Percentiles rank a stretch among this genome's conserved stretches.
These are phyloP conservation scores for Fusarium chaquense DNA, from an alignment of 2,329 filamentous ascomycete species.

Conservation along the genomic window DNA sequence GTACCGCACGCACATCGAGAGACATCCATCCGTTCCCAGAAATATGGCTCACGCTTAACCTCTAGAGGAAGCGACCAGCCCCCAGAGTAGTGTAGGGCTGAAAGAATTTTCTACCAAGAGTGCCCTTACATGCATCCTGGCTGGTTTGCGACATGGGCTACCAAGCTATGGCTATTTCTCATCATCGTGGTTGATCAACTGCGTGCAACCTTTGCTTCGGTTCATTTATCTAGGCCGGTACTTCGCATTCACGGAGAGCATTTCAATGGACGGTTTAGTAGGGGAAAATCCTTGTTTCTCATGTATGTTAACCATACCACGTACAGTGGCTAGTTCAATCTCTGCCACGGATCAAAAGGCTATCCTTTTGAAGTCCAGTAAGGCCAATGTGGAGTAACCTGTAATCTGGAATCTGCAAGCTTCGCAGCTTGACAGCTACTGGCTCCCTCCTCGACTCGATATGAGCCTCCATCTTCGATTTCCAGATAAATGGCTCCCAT, in stretches of 20 bases:
- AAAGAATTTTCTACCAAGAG: conserved; percentile 16
- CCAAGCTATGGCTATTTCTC: not conserved
- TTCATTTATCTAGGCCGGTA: not conserved
- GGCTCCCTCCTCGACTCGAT: not conserved
- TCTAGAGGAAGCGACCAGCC: conserved; percentile 44
- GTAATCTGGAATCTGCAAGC: conserved; percentile 6
- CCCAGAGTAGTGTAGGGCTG: conserved; percentile 42
- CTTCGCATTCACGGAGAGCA: not conserved
- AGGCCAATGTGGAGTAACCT: not conserved
- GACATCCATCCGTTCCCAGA: conserved; percentile 30
- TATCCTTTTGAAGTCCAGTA: conserved; percentile 28
- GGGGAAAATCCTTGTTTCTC: conserved; percentile 19
- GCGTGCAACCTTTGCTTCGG: not conserved
- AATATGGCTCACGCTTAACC: conserved; percentile 44
- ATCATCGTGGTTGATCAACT: not conserved
- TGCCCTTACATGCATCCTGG: conserved; percentile 29
- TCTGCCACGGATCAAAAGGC: conserved; percentile 30
- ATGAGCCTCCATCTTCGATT: conserved; percentile 8
- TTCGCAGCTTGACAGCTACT: not conserved
- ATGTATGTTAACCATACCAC: not conserved
- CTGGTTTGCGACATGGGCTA: conserved; percentile 2
- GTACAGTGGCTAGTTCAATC: conserved; percentile 16
- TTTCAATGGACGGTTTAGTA: not conserved
- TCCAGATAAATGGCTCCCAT: conserved; percentile 32
- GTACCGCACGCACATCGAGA: conserved; percentile 38